These are phyloP conservation scores for Magnusiomyces magnusii DNA, from an alignment of 1,139 yeast species.

Conservation along the genomic window DNA sequence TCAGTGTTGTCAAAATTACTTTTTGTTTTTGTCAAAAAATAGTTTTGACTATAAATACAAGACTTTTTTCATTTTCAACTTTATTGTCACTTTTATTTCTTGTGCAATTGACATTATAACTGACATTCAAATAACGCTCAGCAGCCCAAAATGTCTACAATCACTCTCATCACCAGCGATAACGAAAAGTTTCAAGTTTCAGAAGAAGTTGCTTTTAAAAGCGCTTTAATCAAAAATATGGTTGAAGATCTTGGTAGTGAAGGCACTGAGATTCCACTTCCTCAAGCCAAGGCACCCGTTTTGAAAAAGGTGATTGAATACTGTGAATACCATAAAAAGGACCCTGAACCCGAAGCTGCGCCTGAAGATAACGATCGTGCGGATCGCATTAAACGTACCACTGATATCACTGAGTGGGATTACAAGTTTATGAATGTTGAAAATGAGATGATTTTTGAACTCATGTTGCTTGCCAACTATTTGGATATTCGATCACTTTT, in stretches of 20 bases:
- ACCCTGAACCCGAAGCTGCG: conserved; percentile 25
- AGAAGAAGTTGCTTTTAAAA: conserved; percentile 77
- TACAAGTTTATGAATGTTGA: conserved; percentile 90
- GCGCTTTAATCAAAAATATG: conserved; percentile 82
- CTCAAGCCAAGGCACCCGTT: conserved; percentile 55
- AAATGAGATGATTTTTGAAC: conserved; percentile 96
- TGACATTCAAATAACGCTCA: no score
- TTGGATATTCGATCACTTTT: conserved; percentile 85
- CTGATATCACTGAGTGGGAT: conserved; percentile 83
- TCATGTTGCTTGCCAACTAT: conserved; percentile 91
- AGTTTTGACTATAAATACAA: no score
- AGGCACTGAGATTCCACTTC: conserved; percentile 81
- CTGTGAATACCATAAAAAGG: conserved; percentile 93
- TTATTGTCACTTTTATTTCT: no score
- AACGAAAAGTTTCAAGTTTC: not conserved
- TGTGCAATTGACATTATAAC: no score
- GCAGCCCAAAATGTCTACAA: not conserved
- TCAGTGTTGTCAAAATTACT: not conserved
- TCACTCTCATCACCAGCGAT: not conserved
- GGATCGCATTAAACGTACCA: conserved; percentile 30
- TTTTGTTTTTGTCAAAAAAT: not conserved
- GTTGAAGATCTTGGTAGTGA: conserved; percentile 53
- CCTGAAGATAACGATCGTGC: conserved; percentile 24
- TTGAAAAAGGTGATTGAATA: conserved; percentile 87
- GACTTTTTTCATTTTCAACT: no score